Conservation (phyloP, 257 asterid genomes). For the Scutellaria barbata region DNA sequence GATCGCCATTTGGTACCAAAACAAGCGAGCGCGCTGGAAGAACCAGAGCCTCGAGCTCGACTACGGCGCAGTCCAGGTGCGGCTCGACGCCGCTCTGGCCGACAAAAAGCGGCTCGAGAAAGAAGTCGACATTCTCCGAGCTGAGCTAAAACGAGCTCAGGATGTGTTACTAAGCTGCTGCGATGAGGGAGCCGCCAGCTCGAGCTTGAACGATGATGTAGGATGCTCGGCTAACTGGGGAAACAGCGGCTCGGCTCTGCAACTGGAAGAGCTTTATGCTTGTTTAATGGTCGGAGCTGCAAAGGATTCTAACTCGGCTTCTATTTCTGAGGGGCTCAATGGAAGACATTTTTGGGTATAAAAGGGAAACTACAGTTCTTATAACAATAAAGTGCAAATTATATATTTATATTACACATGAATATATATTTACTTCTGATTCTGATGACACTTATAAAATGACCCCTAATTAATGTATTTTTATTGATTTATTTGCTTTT, state of each 20-base stretch:
- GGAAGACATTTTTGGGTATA: conserved; percentile 48
- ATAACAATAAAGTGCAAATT: too few species aligned
- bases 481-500: too few species aligned
- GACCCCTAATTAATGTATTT: too few species aligned
- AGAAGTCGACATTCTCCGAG: conserved; percentile 56
- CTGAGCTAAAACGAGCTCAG: conserved; percentile 60
- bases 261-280: conserved; percentile 73
- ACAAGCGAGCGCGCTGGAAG: conserved; percentile 89
- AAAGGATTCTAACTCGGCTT: conserved; percentile 30
- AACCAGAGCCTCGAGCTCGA: conserved; percentile 78
- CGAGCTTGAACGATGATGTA: conserved; percentile 59
- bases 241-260: conserved; percentile 39
- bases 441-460: too few species aligned
- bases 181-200: conserved; percentile 62
- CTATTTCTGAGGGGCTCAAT: conserved; percentile 31
- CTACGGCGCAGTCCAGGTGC: conserved; percentile 55
- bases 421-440: too few species aligned
- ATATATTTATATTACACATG: too few species aligned
- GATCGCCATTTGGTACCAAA: conserved; percentile 92
- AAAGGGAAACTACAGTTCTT: neutral
- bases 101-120: conserved; percentile 63
- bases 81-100: conserved; percentile 59
- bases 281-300: conserved; percentile 56
- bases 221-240: conserved; percentile 58
- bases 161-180: conserved; percentile 57